Evolutionary conservation across 1,139 yeast genomes (phyloP), one percentile per base, ranked within the genome.

Genomic region (Candida glucosophila): DNA sequence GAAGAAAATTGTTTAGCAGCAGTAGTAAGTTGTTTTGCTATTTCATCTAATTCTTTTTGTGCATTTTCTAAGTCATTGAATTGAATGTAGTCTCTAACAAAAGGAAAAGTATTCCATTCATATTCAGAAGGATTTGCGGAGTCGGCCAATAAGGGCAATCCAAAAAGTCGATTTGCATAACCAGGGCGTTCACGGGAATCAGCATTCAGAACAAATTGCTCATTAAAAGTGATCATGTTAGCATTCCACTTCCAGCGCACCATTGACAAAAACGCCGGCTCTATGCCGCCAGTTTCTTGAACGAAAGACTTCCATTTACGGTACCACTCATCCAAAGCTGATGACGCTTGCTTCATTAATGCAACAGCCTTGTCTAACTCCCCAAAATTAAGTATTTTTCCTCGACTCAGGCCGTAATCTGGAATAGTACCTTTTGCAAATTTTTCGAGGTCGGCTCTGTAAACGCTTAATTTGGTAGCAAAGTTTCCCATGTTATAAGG

Each of bases 241-340:
- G 74, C 67, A 52, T 88, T 88, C 86, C 93, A 80, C 33, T 71
- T 72, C 78, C 85, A 73, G 41, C 97, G 64, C 38, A 72, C 75
- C 32, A 76, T 67, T 0, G 88, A 69, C 30, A 80, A 57, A 24
- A 79, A 49, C 3, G 85, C 71, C 0, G 94, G 88, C 43, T 83
- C 94, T 5, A 68, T 44, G 2, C 68, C 73, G 1, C 51, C 47
- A 2, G 58, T 40, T 5, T 49, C 49, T 6, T 27, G 25, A 10
- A 63, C 39, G 29, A 41, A 58, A 10, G 62, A 61, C 13, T 45
- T 47, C 90, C 93, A 80, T 2, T 72, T 69, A 9, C 49, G 43
- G 12, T 48, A 45, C 74, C 80, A 78, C 8, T 52, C 51, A 8
- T 47, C 56, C 41, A 53, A 58, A 32, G 34, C 35, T 6, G 23